Percentiles rank a stretch among this genome's conserved stretches.
Evolutionary conservation across 2,329 filamentous ascomycete genomes (phyloP).

Genomic region (Thelonectria discophora): DNA sequence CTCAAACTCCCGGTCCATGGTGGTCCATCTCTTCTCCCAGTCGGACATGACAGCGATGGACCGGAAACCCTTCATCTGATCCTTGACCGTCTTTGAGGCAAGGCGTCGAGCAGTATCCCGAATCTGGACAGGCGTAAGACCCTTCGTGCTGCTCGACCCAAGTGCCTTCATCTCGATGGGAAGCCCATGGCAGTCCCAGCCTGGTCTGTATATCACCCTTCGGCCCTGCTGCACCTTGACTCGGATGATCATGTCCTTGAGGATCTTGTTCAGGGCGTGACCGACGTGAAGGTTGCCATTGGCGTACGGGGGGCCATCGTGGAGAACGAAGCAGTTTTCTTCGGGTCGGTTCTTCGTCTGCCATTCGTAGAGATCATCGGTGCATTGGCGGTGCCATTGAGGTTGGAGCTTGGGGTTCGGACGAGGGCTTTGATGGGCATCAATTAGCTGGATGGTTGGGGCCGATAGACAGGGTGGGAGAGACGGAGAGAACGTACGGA

Average conservation of each 20-base stretch:
- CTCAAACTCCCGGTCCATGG: slow-evolving; percentile 81
- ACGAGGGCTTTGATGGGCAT: slow-evolving; percentile 55
- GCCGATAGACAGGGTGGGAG: background rate
- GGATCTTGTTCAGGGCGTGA: slow-evolving; percentile 94
- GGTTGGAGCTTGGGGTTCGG: slow-evolving; percentile 59
- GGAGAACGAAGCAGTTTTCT: slow-evolving; percentile 76
- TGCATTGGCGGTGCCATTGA: slow-evolving; percentile 76
- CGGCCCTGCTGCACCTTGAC: slow-evolving; percentile 77
- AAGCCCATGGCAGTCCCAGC: slow-evolving; percentile 97
- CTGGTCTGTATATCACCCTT: slow-evolving; percentile 83
- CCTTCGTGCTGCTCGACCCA: slow-evolving; percentile 58
- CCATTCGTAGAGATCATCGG: slow-evolving; percentile 91
- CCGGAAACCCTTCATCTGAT: slow-evolving; percentile 78
- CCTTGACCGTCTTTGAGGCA: slow-evolving; percentile 72
- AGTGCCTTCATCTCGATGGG: slow-evolving; percentile 97
- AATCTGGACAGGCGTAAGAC: slow-evolving; percentile 64
- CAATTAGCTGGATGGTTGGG: slow-evolving; percentile 29
- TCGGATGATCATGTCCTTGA: slow-evolving; percentile 92
- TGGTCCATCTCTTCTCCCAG: slow-evolving; percentile 80
- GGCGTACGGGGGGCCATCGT: slow-evolving; percentile 97
- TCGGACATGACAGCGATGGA: slow-evolving; percentile 83
- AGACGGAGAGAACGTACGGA: slow-evolving; percentile 60
- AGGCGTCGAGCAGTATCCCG: slow-evolving; percentile 71
- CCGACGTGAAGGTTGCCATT: slow-evolving; percentile 93
- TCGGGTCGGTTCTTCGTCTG: slow-evolving; percentile 69